phyloP scores from a whole-genome alignment of 2,329 filamentous ascomycete species.

The Aspergillus fischeri region DNA sequence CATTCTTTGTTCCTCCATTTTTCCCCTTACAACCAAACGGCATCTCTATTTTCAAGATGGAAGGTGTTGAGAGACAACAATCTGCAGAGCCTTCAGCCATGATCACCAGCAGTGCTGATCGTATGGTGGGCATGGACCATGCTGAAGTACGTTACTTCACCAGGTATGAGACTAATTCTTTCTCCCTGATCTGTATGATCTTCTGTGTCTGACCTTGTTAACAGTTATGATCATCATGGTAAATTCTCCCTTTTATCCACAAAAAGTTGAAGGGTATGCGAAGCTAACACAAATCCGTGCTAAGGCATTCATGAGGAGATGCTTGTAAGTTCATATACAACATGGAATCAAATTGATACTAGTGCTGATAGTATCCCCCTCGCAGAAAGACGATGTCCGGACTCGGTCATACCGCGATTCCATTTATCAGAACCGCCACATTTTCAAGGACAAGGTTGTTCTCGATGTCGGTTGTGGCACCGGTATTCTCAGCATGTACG shows the following conservation, averaged over 20 bases:
- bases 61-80: slow-evolving; percentile 19
- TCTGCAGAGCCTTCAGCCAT: slow-evolving; percentile 21
- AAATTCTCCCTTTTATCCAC: slow-evolving; percentile 38
- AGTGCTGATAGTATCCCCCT: neutral
- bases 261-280: slow-evolving; percentile 14
- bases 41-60: slow-evolving; percentile 24
- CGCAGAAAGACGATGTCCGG: slow-evolving; percentile 94
- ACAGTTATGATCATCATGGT: slow-evolving; percentile 97
- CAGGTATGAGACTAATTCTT: slow-evolving; percentile 57
- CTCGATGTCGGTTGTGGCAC: slow-evolving; percentile 98
- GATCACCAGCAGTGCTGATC: slow-evolving; percentile 43
- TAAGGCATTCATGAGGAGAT: slow-evolving; percentile 95
- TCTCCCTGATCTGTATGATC: neutral
- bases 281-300: slow-evolving; percentile 28
- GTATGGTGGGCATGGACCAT: slow-evolving; percentile 67
- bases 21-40: neutral
- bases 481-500: slow-evolving; percentile 94
- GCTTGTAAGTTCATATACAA: slow-evolving; percentile 64
- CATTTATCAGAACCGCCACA: slow-evolving; percentile 93
- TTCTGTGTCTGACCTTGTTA: slow-evolving; percentile 14
- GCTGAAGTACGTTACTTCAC: slow-evolving; percentile 99
- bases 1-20: neutral
- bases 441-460: slow-evolving; percentile 88
- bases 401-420: slow-evolving; percentile 95
- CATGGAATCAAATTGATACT: neutral